These are phyloP conservation scores for Dryadomyces sulphureus DNA, from an alignment of 2,329 filamentous ascomycete species.

Conservation along the genomic window DNA sequence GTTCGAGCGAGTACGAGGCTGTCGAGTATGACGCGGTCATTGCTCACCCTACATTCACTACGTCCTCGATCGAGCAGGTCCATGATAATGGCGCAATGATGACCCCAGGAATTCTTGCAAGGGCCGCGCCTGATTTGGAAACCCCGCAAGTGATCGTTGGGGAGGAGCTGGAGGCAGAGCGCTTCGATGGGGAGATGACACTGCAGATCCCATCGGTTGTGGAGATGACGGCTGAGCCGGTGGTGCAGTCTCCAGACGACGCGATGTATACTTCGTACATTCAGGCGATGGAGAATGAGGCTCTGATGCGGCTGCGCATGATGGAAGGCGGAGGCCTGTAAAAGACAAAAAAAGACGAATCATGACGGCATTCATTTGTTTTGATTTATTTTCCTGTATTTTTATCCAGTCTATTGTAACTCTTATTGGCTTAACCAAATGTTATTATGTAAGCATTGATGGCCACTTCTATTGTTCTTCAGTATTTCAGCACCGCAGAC, in stretches of 20 bases:
- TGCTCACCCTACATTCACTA: constrained; percentile 19
- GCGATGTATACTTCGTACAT: constrained; percentile 15
- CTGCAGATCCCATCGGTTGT: neutral
- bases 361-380: neutral
- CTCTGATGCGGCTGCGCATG: constrained; percentile 9
- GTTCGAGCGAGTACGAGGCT: constrained; percentile 10
- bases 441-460: neutral
- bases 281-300: constrained; percentile 13
- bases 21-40: constrained; percentile 14
- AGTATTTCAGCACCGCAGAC: too few relatives aligned
- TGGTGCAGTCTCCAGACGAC: neutral
- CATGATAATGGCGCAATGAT: too few relatives aligned
- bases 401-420: neutral
- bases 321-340: constrained; percentile 8
- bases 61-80: constrained; percentile 14
- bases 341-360: constrained; percentile 9
- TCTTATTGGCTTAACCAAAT: neutral
- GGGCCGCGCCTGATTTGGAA: too few relatives aligned
- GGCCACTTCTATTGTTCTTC: too few relatives aligned
- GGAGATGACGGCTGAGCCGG: neutral
- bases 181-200: neutral
- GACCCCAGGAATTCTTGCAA: too few relatives aligned
- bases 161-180: constrained; percentile 5
- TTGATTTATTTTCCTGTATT: neutral
- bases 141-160: constrained; percentile 3